phyloP scores from a whole-genome alignment of 176 grass and related monocot genomes.

The Metroxylon sagu region DNA sequence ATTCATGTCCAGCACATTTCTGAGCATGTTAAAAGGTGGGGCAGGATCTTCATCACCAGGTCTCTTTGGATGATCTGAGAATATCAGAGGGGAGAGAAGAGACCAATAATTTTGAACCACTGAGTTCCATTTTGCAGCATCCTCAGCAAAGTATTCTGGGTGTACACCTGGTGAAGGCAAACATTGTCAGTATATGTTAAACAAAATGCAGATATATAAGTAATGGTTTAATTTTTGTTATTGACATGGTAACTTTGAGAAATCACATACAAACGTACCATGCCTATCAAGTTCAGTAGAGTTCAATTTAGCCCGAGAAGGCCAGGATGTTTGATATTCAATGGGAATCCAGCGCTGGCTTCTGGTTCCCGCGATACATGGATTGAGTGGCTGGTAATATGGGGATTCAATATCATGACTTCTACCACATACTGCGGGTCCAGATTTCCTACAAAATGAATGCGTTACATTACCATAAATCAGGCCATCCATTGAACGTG shows the following conservation, averaged over 20 bases:
- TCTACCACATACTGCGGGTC: slow-evolving; percentile 59
- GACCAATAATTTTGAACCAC: slow-evolving; percentile 90
- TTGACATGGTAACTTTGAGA: too few species aligned
- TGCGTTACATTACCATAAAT: not conserved
- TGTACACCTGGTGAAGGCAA: slow-evolving; percentile 42
- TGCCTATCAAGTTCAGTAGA: slow-evolving; percentile 81
- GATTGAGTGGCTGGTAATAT: slow-evolving; percentile 79
- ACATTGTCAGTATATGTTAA: slow-evolving; percentile 4
- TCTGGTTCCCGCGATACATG: slow-evolving; percentile 88
- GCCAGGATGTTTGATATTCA: slow-evolving; percentile 67
- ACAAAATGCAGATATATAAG: too few species aligned
- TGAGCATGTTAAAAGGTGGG: slow-evolving; percentile 99
- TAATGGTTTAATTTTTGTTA: too few species aligned
- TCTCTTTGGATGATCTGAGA: slow-evolving; percentile 99
- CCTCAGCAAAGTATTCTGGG: slow-evolving; percentile 62
- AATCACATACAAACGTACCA: slow-evolving; percentile 24
- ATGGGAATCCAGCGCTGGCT: slow-evolving; percentile 84
- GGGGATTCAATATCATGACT: slow-evolving; percentile 74
- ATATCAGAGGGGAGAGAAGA: slow-evolving; percentile 91
- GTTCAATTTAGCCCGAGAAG: slow-evolving; percentile 62
- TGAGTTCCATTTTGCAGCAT: slow-evolving; percentile 68
- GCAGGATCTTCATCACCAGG: slow-evolving; percentile 92
- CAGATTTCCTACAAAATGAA: slow-evolving; percentile 59
- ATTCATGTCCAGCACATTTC: slow-evolving; percentile 99
- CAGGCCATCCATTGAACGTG: too few species aligned